Base-by-base conservation (phyloP, 352 stramenopile species). In the Globisporangium cylindrosporum region DNA sequence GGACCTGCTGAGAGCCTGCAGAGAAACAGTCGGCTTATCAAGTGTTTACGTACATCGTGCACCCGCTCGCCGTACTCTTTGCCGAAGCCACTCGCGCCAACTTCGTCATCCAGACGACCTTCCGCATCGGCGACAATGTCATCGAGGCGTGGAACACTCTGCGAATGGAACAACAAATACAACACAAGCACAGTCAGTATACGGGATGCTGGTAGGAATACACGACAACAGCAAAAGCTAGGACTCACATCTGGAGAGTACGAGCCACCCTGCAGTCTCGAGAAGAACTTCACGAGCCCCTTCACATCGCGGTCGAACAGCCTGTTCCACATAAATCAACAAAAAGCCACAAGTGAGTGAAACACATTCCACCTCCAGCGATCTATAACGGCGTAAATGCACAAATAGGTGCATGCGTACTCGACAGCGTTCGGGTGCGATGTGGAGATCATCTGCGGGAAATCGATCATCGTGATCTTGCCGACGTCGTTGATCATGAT, bases 391-490 rank as follows among this genome's bases (percentile, higher is more conserved):
- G 29, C 29, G 29, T 32, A n/a, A n/a, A 49, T n/a, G 18, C 18
- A 25, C 1, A 60, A 12, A 12, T 63, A 10, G 53, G 59, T 29
- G 29, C 62, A 29, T 4, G 62, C 92, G 73, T 88, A 99, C 84
- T 99, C 95, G 51, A 90, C 76, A 32, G 98, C 98, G 80, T 99
- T 99, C 7, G 93, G 89, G 79, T 99, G 98, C 27, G 88, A 93
- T 2, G 95, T 99, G 9, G 93, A 99, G 59, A 99, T 97, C 98
- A 99, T 99, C 85, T 99, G 98, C 14, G 98, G 98, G 78, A 99
- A 99, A 90, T 99, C 98, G 81, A 99, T 99, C 76, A 99, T 97
- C 18, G 98, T 99, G 20, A 99, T 91, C 75, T 97, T 90, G 61
- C 91, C 82, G 46, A 79, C 74, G 56, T 96, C 83, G 78, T 98